phyloP scores from a whole-genome alignment of 176 grass and related monocot genomes.

The Coix lacrymajobi region DNA sequence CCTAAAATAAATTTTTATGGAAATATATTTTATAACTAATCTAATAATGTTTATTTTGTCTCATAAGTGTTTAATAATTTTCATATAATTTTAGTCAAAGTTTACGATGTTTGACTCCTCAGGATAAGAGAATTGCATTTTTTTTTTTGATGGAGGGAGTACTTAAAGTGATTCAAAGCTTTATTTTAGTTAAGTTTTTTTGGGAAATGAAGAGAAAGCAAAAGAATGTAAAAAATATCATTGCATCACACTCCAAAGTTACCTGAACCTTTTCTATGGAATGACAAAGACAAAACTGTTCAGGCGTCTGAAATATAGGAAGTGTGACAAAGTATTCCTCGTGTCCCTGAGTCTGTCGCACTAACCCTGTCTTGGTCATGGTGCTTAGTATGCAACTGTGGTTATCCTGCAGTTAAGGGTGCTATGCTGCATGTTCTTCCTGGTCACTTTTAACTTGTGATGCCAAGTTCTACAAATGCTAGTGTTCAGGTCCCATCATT shows the following conservation, averaged over 20 bases:
- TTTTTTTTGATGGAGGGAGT: too few species aligned
- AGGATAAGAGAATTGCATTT: too few species aligned
- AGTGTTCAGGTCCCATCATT: not conserved
- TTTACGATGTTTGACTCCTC: too few species aligned
- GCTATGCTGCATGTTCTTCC: not conserved
- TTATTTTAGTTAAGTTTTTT: not conserved
- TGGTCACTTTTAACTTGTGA: not conserved
- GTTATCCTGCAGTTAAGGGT: not conserved
- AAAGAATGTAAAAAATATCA: not conserved
- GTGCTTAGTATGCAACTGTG: not conserved
- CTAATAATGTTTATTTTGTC: too few species aligned
- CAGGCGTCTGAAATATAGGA: too few species aligned
- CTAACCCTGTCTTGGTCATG: not conserved
- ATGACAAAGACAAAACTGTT: too few species aligned
- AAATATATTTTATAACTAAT: too few species aligned
- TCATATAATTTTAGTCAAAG: too few species aligned
- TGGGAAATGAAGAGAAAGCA: not conserved
- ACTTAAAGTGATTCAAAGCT: not conserved
- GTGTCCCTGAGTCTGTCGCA: not conserved
- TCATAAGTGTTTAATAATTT: too few species aligned
- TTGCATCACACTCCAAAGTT: not conserved
- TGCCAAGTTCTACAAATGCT: not conserved
- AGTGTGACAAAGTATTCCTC: not conserved
- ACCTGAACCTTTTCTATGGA: not conserved
- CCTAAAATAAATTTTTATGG: too few species aligned